Evolutionary conservation across 768 basidiomycete species (phyloP).

Genomic region (Russula lepida): DNA sequence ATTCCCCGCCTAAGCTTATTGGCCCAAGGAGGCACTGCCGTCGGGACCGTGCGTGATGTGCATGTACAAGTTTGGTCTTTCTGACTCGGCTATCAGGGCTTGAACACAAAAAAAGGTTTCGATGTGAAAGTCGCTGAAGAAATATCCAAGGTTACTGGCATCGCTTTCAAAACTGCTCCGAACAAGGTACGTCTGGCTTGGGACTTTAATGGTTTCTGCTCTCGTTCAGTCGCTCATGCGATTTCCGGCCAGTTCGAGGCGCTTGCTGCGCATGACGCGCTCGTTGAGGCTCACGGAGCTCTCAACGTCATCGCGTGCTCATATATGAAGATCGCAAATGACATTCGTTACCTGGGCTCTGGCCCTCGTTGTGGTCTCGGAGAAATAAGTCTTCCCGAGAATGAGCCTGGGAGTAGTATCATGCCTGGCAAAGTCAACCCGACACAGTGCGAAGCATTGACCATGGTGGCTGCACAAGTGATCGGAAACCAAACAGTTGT

Average conservation of each 20-base stretch:
- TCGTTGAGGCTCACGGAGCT: slow-evolving; percentile 95
- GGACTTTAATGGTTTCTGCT: not conserved
- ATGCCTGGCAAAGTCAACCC: slow-evolving; percentile 99
- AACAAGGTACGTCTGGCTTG: slow-evolving; percentile 66
- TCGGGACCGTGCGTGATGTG: slow-evolving; percentile 74
- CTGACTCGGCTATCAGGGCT: slow-evolving; percentile 46
- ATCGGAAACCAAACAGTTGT: slow-evolving; percentile 96
- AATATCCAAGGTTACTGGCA: slow-evolving; percentile 83
- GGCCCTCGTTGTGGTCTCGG: slow-evolving; percentile 97
- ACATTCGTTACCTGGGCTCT: slow-evolving; percentile 95
- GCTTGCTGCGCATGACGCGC: slow-evolving; percentile 94
- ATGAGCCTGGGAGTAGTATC: slow-evolving; percentile 98
- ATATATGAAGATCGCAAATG: slow-evolving; percentile 99
- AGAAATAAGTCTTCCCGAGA: slow-evolving; percentile 90
- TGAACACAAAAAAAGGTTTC: slow-evolving; percentile 96
- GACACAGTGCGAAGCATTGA: slow-evolving; percentile 96
- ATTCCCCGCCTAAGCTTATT: slow-evolving; percentile 81
- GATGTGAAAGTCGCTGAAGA: slow-evolving; percentile 90
- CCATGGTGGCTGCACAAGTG: slow-evolving; percentile 98
- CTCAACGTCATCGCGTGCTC: slow-evolving; percentile 95
- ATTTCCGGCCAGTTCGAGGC: slow-evolving; percentile 73
- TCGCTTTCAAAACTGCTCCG: slow-evolving; percentile 91
- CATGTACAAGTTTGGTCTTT: not conserved
- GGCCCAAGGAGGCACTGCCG: slow-evolving; percentile 97
- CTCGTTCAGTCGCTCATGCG: not conserved